Evolutionary conservation across 2,329 filamentous ascomycete species (phyloP).

Genomic region (Pestalotiopsis sp.): DNA sequence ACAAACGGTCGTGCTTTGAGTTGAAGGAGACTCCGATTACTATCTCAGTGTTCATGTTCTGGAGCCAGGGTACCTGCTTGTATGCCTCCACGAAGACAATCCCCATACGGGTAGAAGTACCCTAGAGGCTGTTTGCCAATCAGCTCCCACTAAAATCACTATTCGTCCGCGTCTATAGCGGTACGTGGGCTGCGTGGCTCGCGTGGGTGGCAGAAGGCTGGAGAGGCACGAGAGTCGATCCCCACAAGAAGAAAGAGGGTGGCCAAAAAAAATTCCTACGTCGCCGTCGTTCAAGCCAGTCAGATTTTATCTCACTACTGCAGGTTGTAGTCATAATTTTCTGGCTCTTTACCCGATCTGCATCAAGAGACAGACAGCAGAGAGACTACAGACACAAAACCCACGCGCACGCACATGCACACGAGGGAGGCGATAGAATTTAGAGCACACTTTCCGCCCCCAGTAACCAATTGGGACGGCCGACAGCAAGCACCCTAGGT

Average conservation of each 20-base stretch:
- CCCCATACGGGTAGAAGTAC: neutral
- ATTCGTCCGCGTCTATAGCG: neutral
- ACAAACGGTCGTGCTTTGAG: too few relatives aligned
- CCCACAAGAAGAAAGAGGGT: neutral
- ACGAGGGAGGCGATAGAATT: neutral
- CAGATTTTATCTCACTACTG: constrained; percentile 8
- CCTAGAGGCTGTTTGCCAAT: neutral
- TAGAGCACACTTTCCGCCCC: neutral
- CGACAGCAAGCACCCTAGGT: neutral
- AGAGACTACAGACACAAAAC: neutral
- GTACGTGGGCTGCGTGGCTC: neutral
- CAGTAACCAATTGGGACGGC: neutral
- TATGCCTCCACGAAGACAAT: neutral
- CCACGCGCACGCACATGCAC: neutral
- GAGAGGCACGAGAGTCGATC: neutral
- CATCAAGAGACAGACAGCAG: neutral
- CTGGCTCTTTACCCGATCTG: neutral
- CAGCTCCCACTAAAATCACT: neutral
- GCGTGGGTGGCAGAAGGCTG: neutral
- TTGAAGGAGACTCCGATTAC: too few relatives aligned
- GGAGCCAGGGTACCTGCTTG: neutral
- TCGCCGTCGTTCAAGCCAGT: constrained; percentile 2
- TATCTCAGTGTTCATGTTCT: neutral
- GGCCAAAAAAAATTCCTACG: neutral
- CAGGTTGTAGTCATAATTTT: constrained; percentile 4